Base-by-base conservation (phyloP, 306 rosid genomes). In the Acacia melanoxylon region DNA sequence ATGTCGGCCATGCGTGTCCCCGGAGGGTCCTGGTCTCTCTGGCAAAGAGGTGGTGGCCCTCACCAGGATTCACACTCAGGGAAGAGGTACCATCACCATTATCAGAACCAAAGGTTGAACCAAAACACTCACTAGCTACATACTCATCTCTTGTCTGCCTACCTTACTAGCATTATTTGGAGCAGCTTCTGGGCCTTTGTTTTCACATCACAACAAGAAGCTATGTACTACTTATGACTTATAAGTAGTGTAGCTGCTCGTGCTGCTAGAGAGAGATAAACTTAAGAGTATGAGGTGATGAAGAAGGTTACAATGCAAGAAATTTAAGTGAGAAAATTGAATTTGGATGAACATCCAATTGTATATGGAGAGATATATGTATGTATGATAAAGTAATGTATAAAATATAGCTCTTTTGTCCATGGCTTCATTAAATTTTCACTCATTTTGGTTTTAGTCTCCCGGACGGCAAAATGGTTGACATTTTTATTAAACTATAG, bases 21-120 rank as follows among this genome's bases (percentile, higher is more conserved):
- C 94, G 1, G 83, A 90, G 11, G 97, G 98, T 25, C 90, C 91
- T 6, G 99, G 98, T 45, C 93, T 95, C 37, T 95, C 99, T 54
- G 99, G 99, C 33, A 96, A 93, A 89, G 94, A 92, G 45, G 98
- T 93, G 72, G 98, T 96, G 85, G 94, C 99, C 74, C 92, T 95
- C 66, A 95, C 99, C 0, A 88, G 88, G 73, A 95, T 95, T 71
- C 98, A 95, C 74, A 95, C 98, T 0, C 99, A 82, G 67, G 99
- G 98, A 49, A 86, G 93, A 88, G 99, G 99, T 78, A 93, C 94
- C 6, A 91, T 95, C 90, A 95, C 99, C 37, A 95, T 95, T 81
- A 95, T 95, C 85, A 92, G 99, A 91, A 95, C 99, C 75, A 93
- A 87, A 86, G 97, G 94, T 41, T 92, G 61, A 92, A 16, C 19